Conservation (phyloP, 805 yeast species). For the Peterozyma xylosa region DNA sequence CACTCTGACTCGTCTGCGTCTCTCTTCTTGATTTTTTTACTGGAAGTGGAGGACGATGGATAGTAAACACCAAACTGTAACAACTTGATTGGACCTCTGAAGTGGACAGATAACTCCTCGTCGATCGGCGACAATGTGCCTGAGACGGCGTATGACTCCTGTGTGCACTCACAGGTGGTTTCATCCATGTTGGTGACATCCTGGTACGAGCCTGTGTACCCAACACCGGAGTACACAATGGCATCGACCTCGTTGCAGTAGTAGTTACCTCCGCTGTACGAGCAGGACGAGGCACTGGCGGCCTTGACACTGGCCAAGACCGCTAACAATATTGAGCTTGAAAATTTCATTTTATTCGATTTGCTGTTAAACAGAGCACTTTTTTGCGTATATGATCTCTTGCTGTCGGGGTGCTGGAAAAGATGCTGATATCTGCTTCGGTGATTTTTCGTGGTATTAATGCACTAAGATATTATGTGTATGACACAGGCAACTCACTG, state of each 20-base stretch:
- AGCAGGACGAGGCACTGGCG: constrained; percentile 17
- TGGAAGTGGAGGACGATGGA: constrained; percentile 39
- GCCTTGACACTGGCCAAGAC: constrained; percentile 15
- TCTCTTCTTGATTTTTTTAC: constrained; percentile 34
- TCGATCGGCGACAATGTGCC: constrained; percentile 76
- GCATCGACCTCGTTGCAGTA: constrained; percentile 72
- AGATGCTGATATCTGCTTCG: too few species aligned
- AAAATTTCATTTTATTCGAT: constrained; percentile 11
- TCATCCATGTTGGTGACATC: constrained; percentile 68
- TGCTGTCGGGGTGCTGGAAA: too few species aligned
- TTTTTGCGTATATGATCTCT: too few species aligned
- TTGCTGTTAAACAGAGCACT: too few species aligned
- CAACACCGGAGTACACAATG: constrained; percentile 62
- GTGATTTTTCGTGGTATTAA: too few species aligned
- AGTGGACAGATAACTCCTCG: constrained; percentile 82
- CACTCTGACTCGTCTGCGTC: constrained; percentile 36
- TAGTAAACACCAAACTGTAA: constrained; percentile 86
- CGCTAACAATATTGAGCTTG: constrained; percentile 14
- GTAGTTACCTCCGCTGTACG: constrained; percentile 53
- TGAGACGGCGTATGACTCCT: constrained; percentile 45
- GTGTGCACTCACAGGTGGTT: constrained; percentile 63
- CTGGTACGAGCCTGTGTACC: constrained; percentile 76
- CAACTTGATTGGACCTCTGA: constrained; percentile 82
- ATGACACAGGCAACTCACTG: too few species aligned
- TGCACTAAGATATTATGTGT: too few species aligned